Conservation (phyloP, 2,329 filamentous ascomycete species). For the Colletotrichum musae region DNA sequence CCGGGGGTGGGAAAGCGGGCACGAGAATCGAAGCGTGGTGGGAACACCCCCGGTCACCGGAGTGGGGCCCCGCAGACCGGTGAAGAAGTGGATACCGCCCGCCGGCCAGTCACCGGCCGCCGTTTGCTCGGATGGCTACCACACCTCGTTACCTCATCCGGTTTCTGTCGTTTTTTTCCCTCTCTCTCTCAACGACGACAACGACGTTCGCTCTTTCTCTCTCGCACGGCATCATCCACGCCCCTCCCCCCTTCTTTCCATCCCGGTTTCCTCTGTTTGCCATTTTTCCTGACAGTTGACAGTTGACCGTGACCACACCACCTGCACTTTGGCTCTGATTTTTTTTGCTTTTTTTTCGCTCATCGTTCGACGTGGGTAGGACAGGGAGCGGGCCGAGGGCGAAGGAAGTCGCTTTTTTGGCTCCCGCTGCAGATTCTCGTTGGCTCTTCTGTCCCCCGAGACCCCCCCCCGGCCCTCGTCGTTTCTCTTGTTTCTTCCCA, state of each 20-base stretch:
- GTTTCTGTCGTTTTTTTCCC: slow-evolving; percentile 8
- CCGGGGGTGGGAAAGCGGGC: not conserved
- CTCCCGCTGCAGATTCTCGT: slow-evolving; percentile 17
- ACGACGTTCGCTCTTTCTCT: not conserved
- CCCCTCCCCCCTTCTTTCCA: not conserved
- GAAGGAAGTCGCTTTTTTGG: not conserved
- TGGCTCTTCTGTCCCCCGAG: not conserved
- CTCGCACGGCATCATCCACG: not conserved
- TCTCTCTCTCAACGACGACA: not conserved
- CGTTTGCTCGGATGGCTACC: slow-evolving; percentile 14
- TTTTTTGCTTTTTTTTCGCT: not conserved
- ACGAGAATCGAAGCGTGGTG: slow-evolving; percentile 3
- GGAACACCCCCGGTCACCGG: slow-evolving; percentile 37
- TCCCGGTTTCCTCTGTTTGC: not conserved
- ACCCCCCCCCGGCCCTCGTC: not conserved
- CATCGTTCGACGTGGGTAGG: not conserved
- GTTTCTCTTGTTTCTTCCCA: slow-evolving; percentile 20
- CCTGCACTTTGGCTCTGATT: slow-evolving; percentile 1
- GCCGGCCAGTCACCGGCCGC: slow-evolving; percentile 37
- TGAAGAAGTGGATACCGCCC: slow-evolving; percentile 37
- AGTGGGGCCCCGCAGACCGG: slow-evolving; percentile 32
- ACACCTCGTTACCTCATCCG: slow-evolving; percentile 12
- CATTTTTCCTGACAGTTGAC: slow-evolving; percentile 2
- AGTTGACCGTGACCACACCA: slow-evolving; percentile 9
- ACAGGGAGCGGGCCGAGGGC: slow-evolving; percentile 22